Evolutionary conservation across 768 basidiomycete species (phyloP), one percentile per base, ranked within the genome.

Genomic region (Ramaria sp.): DNA sequence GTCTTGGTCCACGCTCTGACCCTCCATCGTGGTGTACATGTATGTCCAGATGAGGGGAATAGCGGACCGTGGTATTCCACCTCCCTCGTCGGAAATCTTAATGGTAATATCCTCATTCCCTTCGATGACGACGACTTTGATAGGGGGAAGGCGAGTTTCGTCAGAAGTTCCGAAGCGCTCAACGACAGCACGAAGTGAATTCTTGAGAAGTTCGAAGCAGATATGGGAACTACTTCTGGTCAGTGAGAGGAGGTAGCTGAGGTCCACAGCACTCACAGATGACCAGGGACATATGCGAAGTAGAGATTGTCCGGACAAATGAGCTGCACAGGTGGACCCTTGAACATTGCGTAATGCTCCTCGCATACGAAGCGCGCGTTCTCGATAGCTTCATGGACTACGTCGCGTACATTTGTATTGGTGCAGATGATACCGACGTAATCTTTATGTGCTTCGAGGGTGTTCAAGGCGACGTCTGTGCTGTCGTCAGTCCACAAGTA

Each of bases 361-460:
- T 77, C 75, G 66, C 75, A 78, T 15, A 78, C 74, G 58, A 74
- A 78, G 34, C 72, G 83, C 6, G 96, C 93, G 69, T 99, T 98
- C 69, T 99, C 95, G 63, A 98, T 97, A 0, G 95, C 90, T 75
- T 99, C 96, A 65, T 91, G 87, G n/a, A 95, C 86, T 61, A 97
- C 96, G 66, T 98, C 93, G 64, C 93, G 92, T 0, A 99, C 85
- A 68, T 93, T 97, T 1, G 93, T 86, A 66, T 88, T 78, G 1
- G 91, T 97, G 70, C 92, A 96, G 66, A 98, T 98, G 65, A 99
- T 97, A 9, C 96, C 95, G 27, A 99, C 96, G 66, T 93, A 95
- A 67, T 92, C 86, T 49, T 78, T 75, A 66, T 98, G 93, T 0
- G 93, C 80, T 60, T 91, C 84, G 43, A 94, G 82, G 0, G 85